phyloP scores from a whole-genome alignment of 2,329 filamentous ascomycete species.

The Myriosclerotinia duriaeana region DNA sequence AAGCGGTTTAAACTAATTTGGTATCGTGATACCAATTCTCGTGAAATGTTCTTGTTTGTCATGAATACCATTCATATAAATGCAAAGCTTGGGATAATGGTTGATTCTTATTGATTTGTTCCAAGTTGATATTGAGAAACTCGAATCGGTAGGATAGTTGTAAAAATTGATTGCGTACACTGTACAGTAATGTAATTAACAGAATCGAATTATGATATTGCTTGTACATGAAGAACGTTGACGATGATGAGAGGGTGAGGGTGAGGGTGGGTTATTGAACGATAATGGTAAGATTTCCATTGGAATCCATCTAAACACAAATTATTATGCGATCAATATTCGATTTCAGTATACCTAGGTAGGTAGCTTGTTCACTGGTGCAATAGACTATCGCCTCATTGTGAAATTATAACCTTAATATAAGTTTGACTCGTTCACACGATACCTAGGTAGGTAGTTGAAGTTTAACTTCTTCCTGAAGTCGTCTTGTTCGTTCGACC shows the following conservation, averaged over 20 bases:
- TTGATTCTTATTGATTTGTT: neutral
- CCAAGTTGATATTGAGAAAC: neutral
- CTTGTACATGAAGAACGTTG: neutral
- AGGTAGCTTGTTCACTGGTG: constrained; percentile 1
- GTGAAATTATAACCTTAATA: neutral
- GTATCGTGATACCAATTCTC: neutral
- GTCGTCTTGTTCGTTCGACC: neutral
- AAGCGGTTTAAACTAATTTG: constrained; percentile 4
- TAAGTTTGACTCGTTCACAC: neutral
- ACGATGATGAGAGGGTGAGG: neutral
- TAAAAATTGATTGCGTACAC: neutral
- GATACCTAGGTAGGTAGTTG: too few relatives aligned
- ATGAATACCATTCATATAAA: constrained; percentile 6
- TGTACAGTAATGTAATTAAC: neutral
- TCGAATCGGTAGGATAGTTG: neutral
- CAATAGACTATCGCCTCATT: neutral
- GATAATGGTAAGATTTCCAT: constrained; percentile 1
- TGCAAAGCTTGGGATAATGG: constrained; percentile 1
- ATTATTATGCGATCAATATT: neutral
- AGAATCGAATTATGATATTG: constrained; percentile 6
- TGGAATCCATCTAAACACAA: neutral
- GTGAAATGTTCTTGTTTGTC: constrained; percentile 12
- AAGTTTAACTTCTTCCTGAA: neutral
- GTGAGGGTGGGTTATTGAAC: neutral
- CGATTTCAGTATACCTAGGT: too few relatives aligned